A percentile compares a stretch with the other conserved stretches of the same genome.
Conservation (phyloP, 495 filamentous ascomycete species). For the Amphirosellinia nigrospora region DNA sequence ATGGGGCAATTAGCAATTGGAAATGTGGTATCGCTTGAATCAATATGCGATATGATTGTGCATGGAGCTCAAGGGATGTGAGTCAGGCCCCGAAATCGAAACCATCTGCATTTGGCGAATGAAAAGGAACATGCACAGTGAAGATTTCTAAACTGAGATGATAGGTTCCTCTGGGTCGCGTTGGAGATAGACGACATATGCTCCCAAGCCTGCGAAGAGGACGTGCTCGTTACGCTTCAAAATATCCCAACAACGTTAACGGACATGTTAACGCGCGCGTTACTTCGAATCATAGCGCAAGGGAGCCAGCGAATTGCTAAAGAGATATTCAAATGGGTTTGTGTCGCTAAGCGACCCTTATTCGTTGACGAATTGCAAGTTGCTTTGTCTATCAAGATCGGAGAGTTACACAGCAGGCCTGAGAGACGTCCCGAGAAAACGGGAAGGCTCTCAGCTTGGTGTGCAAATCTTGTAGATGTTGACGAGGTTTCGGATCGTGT, state of each 20-base stretch:
- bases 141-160: neutral
- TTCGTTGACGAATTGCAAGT: neutral
- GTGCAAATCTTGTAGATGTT: conserved; percentile 3
- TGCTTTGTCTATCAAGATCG: neutral
- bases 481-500: neutral
- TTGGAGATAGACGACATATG: conserved; percentile 7
- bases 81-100: neutral
- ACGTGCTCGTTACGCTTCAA: neutral
- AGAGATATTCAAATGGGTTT: conserved; percentile 5
- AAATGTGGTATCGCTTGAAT: neutral
- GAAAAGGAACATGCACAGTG: neutral
- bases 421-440: neutral
- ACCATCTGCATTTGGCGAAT: neutral
- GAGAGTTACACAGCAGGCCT: neutral
- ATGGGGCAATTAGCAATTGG: conserved; percentile 2
- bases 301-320: neutral
- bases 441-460: neutral
- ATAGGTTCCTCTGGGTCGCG: conserved; percentile 5
- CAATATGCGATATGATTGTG: neutral
- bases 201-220: conserved; percentile 9
- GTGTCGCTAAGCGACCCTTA: neutral
- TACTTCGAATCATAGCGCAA: neutral
- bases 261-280: neutral
- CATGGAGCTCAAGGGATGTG: conserved; percentile 7
- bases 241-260: neutral